phyloP scores from a whole-genome alignment of 768 basidiomycete species.

The Psilocybe sp. region DNA sequence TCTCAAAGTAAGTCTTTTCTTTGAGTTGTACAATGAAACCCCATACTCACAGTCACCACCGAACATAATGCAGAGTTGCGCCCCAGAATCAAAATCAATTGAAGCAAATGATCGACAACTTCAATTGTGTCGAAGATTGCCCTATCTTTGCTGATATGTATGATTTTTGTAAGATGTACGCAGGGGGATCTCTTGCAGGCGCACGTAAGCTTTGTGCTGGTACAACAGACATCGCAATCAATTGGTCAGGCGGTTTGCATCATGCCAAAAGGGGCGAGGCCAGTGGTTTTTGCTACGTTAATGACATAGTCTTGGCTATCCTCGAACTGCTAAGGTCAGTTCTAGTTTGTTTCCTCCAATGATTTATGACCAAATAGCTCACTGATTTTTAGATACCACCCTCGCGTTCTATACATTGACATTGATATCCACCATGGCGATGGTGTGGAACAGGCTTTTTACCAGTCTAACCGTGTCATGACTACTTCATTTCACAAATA shows the following conservation, averaged over 20 bases:
- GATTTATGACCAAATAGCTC: background rate
- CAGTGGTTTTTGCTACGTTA: constrained; percentile 97
- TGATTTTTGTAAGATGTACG: constrained; percentile 91
- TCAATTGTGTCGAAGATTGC: constrained; percentile 97
- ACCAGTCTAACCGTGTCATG: constrained; percentile 96
- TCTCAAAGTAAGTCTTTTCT: constrained; percentile 64
- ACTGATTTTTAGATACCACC: constrained; percentile 64
- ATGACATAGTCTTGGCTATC: constrained; percentile 94
- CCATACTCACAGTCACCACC: background rate
- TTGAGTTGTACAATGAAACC: background rate
- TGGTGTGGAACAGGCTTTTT: constrained; percentile 97
- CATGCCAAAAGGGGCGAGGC: constrained; percentile 98
- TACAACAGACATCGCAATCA: constrained; percentile 93
- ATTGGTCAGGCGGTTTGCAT: constrained; percentile 98
- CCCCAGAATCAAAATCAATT: constrained; percentile 69
- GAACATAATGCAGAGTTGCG: constrained; percentile 60
- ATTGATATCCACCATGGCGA: constrained; percentile 99
- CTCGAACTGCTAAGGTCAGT: constrained; percentile 83
- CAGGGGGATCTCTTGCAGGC: constrained; percentile 88
- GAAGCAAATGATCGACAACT: constrained; percentile 76
- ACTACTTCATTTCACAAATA: constrained; percentile 99
- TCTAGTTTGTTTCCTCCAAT: background rate
- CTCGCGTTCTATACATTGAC: constrained; percentile 95
- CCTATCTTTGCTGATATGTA: constrained; percentile 95
- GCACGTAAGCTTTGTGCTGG: constrained; percentile 85